These are phyloP conservation scores for Russula foetens DNA, from an alignment of 768 basidiomycete genomes.

Conservation along the genomic window DNA sequence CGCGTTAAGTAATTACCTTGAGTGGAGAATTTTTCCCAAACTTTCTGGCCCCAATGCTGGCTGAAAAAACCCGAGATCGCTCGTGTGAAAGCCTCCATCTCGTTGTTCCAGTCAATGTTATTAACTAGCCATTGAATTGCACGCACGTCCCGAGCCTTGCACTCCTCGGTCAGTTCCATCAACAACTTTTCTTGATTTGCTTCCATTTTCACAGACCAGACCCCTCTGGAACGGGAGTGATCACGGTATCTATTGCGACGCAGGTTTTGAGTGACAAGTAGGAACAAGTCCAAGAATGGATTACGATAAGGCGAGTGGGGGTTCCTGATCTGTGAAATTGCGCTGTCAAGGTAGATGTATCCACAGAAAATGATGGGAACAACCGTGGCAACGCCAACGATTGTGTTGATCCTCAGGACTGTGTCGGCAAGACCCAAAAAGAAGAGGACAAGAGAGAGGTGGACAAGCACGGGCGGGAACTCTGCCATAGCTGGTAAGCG, in stretches of 20 bases:
- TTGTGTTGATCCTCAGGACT: not conserved
- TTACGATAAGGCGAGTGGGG: not conserved
- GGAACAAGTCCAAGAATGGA: not conserved
- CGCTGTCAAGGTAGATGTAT: not conserved
- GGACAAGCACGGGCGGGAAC: not conserved
- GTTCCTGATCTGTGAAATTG: not conserved
- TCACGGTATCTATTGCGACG: accelerated
- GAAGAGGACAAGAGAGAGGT: not conserved
- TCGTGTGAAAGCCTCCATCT: not conserved
- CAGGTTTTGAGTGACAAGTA: not conserved
- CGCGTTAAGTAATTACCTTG: no score
- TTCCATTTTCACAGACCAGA: not conserved
- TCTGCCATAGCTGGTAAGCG: not conserved
- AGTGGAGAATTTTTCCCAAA: no score
- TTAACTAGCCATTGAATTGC: not conserved
- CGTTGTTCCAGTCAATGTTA: not conserved
- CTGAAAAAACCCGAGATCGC: not conserved
- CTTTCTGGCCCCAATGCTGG: not conserved
- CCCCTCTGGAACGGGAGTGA: not conserved
- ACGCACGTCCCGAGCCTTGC: not conserved
- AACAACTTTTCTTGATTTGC: not conserved
- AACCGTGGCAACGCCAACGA: not conserved
- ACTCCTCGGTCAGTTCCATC: not conserved
- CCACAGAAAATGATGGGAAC: not conserved
- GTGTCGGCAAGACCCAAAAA: not conserved